Conservation (phyloP, 2,329 filamentous ascomycete genomes). For the Ceratocystis alfenasii region DNA sequence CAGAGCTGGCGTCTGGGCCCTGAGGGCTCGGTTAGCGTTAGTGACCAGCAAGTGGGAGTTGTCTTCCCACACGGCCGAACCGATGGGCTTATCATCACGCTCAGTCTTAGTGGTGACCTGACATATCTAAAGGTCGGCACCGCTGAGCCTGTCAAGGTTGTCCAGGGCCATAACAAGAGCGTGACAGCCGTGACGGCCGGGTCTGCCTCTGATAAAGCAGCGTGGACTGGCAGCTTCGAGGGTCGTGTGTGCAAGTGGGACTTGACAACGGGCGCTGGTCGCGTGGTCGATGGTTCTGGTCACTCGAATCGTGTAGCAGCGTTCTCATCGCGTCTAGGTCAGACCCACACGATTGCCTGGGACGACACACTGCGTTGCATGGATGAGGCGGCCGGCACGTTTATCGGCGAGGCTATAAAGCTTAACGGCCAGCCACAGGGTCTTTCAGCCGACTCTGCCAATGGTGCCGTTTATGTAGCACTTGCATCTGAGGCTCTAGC, state of each 20-base stretch:
- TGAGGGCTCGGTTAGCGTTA: constrained; percentile 57
- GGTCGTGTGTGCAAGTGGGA: constrained; percentile 82
- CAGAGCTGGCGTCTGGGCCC: constrained; percentile 79
- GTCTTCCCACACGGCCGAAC: constrained; percentile 73
- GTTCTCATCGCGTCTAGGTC: constrained; percentile 49
- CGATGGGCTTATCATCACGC: constrained; percentile 79
- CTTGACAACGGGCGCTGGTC: constrained; percentile 52
- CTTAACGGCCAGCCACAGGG: constrained; percentile 73
- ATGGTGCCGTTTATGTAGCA: constrained; percentile 50
- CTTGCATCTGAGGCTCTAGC: constrained; percentile 38
- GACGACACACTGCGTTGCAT: constrained; percentile 79
- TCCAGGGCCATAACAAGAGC: constrained; percentile 84
- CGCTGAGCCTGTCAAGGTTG: constrained; percentile 53
- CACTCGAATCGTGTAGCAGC: constrained; percentile 81
- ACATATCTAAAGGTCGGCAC: constrained; percentile 73
- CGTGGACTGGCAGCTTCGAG: constrained; percentile 83
- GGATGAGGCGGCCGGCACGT: constrained; percentile 62
- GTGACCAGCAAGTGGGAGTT: constrained; percentile 86
- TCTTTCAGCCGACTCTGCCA: constrained; percentile 37
- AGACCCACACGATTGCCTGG: constrained; percentile 83
- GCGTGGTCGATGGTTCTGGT: constrained; percentile 62
- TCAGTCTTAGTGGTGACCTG: constrained; percentile 78
- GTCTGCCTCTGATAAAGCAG: constrained; percentile 36
- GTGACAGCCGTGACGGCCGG: constrained; percentile 57
- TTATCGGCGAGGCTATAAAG: constrained; percentile 55